Conservation (phyloP, 139 green algal genomes). For the Haematococcus lacustris region DNA sequence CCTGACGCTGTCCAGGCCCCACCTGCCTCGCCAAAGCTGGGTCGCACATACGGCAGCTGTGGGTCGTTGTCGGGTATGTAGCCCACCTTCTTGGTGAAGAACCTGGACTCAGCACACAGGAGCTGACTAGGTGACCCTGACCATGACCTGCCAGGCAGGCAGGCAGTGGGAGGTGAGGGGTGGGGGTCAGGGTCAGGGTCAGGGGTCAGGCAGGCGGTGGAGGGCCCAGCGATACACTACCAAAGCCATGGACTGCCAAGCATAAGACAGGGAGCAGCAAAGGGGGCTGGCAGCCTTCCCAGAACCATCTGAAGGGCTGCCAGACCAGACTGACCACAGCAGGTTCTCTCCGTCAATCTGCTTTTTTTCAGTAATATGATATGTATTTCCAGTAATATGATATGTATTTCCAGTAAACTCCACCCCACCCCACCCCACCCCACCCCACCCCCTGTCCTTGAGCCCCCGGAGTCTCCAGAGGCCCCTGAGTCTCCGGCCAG, state of each 20-base stretch:
- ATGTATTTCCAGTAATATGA: neutral
- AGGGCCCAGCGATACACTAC: neutral
- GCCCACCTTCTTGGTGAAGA: conserved; percentile 71
- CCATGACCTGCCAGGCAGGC: neutral
- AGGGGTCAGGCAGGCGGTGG: neutral
- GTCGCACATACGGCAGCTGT: conserved; percentile 37
- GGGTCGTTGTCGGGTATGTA: conserved; percentile 44
- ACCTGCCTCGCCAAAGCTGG: conserved; percentile 38
- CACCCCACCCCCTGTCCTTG: neutral
- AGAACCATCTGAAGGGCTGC: no score
- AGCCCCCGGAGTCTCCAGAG: neutral
- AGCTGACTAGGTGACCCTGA: neutral
- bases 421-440: no score
- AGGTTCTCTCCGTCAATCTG: no score
- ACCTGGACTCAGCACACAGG: conserved; percentile 23
- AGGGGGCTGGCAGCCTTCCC: no score
- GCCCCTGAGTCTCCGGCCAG: neutral
- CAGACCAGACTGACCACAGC: no score
- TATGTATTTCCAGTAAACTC: neutral
- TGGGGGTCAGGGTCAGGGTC: neutral
- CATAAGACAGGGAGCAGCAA: neutral
- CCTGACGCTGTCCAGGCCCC: conserved; percentile 1
- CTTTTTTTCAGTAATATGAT: neutral
- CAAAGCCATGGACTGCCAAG: neutral
- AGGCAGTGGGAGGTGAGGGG: no score